phyloP scores from a whole-genome alignment of 495 filamentous ascomycete genomes.

The Neurospora sp. region DNA sequence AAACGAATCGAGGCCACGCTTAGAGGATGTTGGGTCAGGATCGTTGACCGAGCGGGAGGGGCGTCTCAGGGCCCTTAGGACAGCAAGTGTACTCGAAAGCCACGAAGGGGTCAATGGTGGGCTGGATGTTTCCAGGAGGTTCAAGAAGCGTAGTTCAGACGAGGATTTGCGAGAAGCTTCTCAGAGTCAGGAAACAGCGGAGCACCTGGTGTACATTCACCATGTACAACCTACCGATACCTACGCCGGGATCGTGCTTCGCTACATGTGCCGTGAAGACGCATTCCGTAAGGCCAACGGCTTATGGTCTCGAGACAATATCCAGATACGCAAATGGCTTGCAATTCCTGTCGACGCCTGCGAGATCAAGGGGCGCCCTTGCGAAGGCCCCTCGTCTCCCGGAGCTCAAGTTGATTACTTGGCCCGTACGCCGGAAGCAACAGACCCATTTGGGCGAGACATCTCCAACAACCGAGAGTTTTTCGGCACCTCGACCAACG shows the following conservation, averaged over 20 bases:
- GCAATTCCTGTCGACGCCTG: slow-evolving; percentile 87
- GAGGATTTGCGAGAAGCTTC: slow-evolving; percentile 26
- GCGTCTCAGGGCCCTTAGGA: slow-evolving; percentile 36
- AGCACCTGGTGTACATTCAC: slow-evolving; percentile 81
- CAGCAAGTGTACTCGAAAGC: slow-evolving; percentile 41
- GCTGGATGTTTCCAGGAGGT: slow-evolving; percentile 35
- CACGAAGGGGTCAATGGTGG: slow-evolving; percentile 39
- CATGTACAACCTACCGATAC: slow-evolving; percentile 74
- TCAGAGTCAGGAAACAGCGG: slow-evolving; percentile 37
- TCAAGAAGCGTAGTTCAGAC: slow-evolving; percentile 46
- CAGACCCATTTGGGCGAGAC: slow-evolving; percentile 17
- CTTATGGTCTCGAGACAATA: slow-evolving; percentile 85
- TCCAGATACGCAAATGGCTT: slow-evolving; percentile 72
- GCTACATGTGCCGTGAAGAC: slow-evolving; percentile 72
- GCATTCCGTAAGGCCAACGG: slow-evolving; percentile 80
- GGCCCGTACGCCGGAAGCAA: slow-evolving; percentile 31
- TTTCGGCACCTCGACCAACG: slow-evolving; percentile 23
- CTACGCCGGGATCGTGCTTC: slow-evolving; percentile 80
- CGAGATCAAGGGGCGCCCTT: slow-evolving; percentile 64
- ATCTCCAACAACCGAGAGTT: slow-evolving; percentile 22
- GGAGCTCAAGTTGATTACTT: slow-evolving; percentile 34
- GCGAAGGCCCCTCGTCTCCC: slow-evolving; percentile 28
- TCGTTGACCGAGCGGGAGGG: slow-evolving; percentile 39
- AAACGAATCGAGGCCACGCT: slow-evolving; percentile 22
- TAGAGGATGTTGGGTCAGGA: slow-evolving; percentile 38